These are phyloP conservation scores for Sporopachydermia quercuum DNA, from an alignment of 805 yeast genomes.

Conservation along the genomic window DNA sequence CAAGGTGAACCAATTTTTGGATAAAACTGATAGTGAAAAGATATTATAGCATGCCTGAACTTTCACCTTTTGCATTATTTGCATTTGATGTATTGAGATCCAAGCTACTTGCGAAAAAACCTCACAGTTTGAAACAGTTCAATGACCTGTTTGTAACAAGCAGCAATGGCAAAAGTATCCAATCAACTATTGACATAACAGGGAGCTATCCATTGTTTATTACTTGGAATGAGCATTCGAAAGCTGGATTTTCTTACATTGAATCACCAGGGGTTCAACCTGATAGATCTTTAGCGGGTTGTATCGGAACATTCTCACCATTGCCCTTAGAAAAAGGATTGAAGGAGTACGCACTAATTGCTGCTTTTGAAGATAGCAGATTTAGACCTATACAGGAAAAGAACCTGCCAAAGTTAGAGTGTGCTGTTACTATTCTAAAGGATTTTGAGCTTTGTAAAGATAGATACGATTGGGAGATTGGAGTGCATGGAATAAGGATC, in stretches of 20 bases:
- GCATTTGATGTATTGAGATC: constrained; percentile 26
- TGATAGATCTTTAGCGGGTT: constrained; percentile 51
- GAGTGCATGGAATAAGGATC: constrained; percentile 67
- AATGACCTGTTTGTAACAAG: constrained; percentile 3
- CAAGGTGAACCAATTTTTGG: too few species aligned
- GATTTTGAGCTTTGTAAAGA: constrained; percentile 38
- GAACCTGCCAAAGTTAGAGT: constrained; percentile 39
- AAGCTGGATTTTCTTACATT: constrained; percentile 10
- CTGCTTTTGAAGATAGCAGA: constrained; percentile 69
- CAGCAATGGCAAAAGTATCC: constrained; percentile 2
- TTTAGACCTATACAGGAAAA: constrained; percentile 43
- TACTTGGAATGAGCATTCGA: constrained; percentile 55
- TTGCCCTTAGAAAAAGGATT: constrained; percentile 43
- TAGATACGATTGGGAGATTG: constrained; percentile 64
- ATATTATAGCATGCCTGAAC: constrained; percentile 3
- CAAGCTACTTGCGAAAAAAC: constrained; percentile 11
- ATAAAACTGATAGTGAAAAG: too few species aligned
- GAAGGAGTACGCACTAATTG: constrained; percentile 40
- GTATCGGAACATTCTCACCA: constrained; percentile 77
- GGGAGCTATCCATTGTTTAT: constrained; percentile 55
- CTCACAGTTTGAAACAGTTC: constrained; percentile 7
- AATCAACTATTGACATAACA: constrained; percentile 6
- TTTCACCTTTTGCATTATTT: constrained; percentile 21
- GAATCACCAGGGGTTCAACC: constrained; percentile 10
- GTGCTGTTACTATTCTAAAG: constrained; percentile 51